A percentile compares a stretch with the other conserved stretches of the same genome.
Evolutionary conservation across 1,284 basidiomycete species (phyloP).

Genomic region (Agroathelia rolfsii): DNA sequence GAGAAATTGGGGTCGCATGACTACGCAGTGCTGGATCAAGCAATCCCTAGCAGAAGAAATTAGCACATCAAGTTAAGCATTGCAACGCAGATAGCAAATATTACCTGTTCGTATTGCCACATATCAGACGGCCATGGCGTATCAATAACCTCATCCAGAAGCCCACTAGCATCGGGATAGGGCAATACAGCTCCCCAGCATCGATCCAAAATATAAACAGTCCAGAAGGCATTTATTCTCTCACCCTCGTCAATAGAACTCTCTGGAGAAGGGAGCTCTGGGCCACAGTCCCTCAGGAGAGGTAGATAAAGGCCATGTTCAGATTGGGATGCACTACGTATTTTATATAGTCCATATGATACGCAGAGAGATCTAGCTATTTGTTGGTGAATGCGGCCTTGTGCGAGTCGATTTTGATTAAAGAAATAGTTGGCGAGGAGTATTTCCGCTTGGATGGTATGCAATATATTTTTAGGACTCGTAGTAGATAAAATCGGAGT

Average conservation of each 20-base stretch:
- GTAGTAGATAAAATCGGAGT: conserved; percentile 26
- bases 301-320: conserved; percentile 12
- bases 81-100: conserved; percentile 4
- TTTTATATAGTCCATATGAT: no score
- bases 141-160: conserved; percentile 31
- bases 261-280: conserved; percentile 21
- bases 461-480: conserved; percentile 35
- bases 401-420: no score
- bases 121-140: conserved; percentile 59
- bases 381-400: no score
- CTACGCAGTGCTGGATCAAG: conserved; percentile 6
- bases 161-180: conserved; percentile 36
- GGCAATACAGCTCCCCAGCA: conserved; percentile 51
- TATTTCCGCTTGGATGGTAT: conserved; percentile 47
- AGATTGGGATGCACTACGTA: conserved; percentile 10
- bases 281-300: conserved; percentile 9
- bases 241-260: conserved; percentile 47
- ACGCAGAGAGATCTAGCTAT: no score
- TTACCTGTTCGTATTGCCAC: conserved; percentile 47
- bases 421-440: conserved; percentile 47
- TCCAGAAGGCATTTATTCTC: conserved; percentile 60
- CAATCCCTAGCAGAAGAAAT: conserved; percentile 1
- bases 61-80: neutral
- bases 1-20: conserved; percentile 17
- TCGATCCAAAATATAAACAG: conserved; percentile 56